These are phyloP conservation scores for Aureobasidium melanogenum DNA, from an alignment of 2,329 filamentous ascomycete species.

Conservation along the genomic window DNA sequence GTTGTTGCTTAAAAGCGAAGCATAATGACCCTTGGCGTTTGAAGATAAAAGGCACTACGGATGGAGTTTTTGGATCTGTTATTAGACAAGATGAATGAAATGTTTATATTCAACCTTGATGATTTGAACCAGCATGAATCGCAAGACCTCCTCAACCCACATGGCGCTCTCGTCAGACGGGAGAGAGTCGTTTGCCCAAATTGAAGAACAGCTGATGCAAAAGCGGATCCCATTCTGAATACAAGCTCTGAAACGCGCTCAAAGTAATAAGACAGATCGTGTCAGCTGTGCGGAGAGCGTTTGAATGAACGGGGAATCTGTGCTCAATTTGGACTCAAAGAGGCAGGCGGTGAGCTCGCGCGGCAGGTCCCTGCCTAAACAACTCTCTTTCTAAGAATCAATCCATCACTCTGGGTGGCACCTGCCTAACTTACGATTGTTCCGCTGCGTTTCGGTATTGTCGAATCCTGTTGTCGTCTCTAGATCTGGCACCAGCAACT, in stretches of 20 bases:
- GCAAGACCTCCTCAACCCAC: not conserved
- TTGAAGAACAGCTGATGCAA: not conserved
- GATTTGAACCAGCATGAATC: not conserved
- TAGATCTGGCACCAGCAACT: not conserved
- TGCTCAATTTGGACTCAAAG: not conserved
- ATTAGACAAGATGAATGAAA: constrained; percentile 1
- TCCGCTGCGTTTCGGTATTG: not conserved
- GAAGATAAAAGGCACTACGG: not conserved
- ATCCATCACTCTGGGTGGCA: not conserved
- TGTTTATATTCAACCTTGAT: not conserved
- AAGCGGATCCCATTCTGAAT: not conserved
- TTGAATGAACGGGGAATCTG: not conserved
- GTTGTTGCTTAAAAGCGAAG: constrained; percentile 33
- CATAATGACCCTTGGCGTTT: not conserved
- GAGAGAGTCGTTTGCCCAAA: too few species aligned
- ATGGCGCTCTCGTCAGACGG: not conserved
- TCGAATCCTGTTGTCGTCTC: not conserved
- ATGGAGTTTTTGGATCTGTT: constrained; percentile 7
- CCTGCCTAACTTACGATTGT: not conserved
- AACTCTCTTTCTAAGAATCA: not conserved
- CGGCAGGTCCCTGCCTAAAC: constrained; percentile 7
- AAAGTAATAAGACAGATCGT: not conserved
- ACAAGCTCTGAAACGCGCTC: not conserved
- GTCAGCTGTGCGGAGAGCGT: not conserved
- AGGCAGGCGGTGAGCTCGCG: not conserved